Base-by-base conservation (phyloP, 73 alveolate species). In the Paraurostyla sp. region DNA sequence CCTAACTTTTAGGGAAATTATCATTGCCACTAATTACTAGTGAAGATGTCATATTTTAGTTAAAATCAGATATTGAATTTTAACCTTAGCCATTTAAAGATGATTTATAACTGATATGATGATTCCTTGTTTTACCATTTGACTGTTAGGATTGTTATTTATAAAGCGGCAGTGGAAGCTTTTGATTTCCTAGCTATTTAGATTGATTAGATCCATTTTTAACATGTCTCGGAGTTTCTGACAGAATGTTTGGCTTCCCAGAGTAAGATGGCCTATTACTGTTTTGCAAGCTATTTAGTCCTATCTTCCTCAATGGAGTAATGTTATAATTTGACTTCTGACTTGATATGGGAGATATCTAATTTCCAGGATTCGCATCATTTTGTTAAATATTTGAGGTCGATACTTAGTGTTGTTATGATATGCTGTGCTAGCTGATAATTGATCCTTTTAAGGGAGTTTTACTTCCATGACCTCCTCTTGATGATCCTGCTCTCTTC, bases 401-500 rank as follows among this genome's bases (percentile, higher is more conserved):
- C 46, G 54, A 62, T 20, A 13, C 20, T 62, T 62, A 20, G 16
- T 20, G 23, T 62, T 6, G 80, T 15, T 23, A 29, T 27, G 25
- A 35, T 62, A 62, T 62, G 80, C 32, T 43, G 27, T 3, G 46
- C 20, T 38, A 9, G 43, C 38, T 30, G 4, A 45, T 9, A 35
- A 73, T 45, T 15, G 86, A 73, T 16, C 86, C 86, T 43, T 73
- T 73, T 38, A 73, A 45, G 11, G 86, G 86, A 6, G 86, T 73
- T 45, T 73, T 73, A 27, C 30, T 40, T 13, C 86, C 86, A 33
- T 45, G 4, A 36, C 36, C 35, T 15, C 48, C 58, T 38, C 9
- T 43, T 9, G 84, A 18, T 2, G 65, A 25, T 45, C 40, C 71
- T 11, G 29, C 46, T 2, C 71, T 42, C 20, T 73, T 73, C 30